Conservation (phyloP, 768 basidiomycete species). For the Filobasidium floriforme region DNA sequence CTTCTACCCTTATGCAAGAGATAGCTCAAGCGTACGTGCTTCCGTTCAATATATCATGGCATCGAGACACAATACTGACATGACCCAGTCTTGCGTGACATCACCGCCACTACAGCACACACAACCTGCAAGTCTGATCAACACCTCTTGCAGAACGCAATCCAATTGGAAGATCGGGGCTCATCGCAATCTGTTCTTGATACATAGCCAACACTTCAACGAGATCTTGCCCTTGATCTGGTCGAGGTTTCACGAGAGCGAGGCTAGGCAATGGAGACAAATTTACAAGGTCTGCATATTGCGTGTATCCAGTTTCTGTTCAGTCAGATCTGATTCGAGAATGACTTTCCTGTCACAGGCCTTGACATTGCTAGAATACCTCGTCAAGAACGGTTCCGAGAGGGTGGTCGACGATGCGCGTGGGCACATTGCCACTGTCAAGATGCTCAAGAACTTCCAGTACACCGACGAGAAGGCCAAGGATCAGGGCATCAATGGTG, state of each 20-base stretch:
- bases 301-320: not conserved
- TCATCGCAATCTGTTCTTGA: not conserved
- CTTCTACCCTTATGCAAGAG: conserved; percentile 95
- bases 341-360: conserved; percentile 52
- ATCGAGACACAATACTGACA: no score
- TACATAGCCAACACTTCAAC: conserved; percentile 83
- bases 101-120: conserved; percentile 58
- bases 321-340: not conserved
- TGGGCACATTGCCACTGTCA: conserved; percentile 86
- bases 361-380: conserved; percentile 85
- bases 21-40: conserved; percentile 83
- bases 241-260: conserved; percentile 58
- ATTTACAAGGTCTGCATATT: conserved; percentile 95
- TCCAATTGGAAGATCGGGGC: not conserved
- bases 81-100: no score
- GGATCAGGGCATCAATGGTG: conserved; percentile 94
- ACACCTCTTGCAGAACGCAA: not conserved
- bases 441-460: conserved; percentile 96
- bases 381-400: conserved; percentile 94
- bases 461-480: conserved; percentile 98
- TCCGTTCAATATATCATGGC: not conserved
- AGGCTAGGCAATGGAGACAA: conserved; percentile 95
- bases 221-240: conserved; percentile 99
- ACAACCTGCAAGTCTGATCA: conserved; percentile 72
- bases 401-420: conserved; percentile 96